Evolutionary conservation across 352 stramenopile genomes (phyloP).

Genomic region (Phytophthora europaea): DNA sequence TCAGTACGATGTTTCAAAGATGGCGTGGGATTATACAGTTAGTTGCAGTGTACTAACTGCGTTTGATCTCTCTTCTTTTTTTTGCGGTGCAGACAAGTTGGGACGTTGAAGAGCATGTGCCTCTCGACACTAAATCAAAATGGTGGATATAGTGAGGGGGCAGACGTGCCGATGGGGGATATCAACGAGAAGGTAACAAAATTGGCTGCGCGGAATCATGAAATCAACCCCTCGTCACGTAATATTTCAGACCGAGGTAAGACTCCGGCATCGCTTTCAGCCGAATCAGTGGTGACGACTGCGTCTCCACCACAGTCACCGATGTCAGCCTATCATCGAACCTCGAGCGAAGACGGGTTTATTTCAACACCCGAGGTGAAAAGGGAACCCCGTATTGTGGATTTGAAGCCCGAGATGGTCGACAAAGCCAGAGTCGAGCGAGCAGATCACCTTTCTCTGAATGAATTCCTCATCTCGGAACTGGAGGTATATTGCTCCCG

Average conservation of each 20-base stretch:
- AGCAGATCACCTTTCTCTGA: constrained; percentile 52
- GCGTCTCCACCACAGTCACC: constrained; percentile 36
- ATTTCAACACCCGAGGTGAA: constrained; percentile 32
- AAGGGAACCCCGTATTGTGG: constrained; percentile 11
- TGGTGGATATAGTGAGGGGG: neutral
- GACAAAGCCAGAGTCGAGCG: constrained; percentile 33
- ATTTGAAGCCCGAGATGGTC: constrained; percentile 23
- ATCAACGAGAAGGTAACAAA: neutral
- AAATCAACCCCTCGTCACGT: neutral
- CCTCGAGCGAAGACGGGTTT: constrained; percentile 35
- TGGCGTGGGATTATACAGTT: neutral
- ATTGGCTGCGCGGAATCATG: neutral
- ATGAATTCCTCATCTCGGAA: constrained; percentile 62
- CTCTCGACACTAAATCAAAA: constrained; percentile 34
- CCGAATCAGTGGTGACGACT: constrained; percentile 14
- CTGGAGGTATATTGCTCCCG: constrained; percentile 53
- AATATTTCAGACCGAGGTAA: neutral
- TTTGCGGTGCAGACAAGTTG: constrained; percentile 29
- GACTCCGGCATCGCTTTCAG: constrained; percentile 5
- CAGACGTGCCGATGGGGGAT: constrained; percentile 7
- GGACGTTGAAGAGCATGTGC: constrained; percentile 43
- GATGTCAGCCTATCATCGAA: constrained; percentile 25
- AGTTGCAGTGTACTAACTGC: neutral
- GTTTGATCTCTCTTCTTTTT: neutral
- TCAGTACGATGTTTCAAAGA: neutral